Evolutionary conservation across 805 yeast species (phyloP).

Genomic region (Sugiyamaella floridensis): DNA sequence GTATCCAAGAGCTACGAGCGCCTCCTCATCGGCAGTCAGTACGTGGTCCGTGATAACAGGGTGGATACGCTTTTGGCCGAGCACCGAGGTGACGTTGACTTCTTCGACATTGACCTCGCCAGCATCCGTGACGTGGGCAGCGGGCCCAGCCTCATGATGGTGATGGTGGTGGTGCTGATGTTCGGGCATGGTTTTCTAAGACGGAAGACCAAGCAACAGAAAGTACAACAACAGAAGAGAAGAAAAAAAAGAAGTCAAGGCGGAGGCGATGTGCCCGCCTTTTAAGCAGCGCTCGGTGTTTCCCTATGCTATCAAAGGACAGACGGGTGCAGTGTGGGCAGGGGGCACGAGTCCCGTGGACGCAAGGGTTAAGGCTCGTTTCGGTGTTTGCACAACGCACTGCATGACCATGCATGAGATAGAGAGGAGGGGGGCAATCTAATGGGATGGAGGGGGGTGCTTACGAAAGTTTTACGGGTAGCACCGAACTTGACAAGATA

Average conservation of each 20-base stretch:
- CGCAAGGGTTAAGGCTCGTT: not conserved
- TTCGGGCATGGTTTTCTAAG: not conserved
- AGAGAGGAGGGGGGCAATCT: no score
- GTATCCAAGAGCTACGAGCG: conserved; percentile 39
- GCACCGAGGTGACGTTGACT: conserved; percentile 15
- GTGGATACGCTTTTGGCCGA: conserved; percentile 13
- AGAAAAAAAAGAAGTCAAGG: not conserved
- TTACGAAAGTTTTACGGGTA: no score
- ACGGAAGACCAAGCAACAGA: not conserved
- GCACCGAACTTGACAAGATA: no score
- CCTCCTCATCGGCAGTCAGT: conserved; percentile 21
- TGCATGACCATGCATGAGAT: not conserved
- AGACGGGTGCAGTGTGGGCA: not conserved
- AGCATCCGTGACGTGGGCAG: conserved; percentile 9
- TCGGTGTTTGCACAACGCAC: not conserved
- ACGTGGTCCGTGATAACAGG: conserved; percentile 20
- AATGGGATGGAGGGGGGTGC: no score
- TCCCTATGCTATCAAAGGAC: not conserved
- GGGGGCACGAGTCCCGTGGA: not conserved
- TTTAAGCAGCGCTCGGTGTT: not conserved
- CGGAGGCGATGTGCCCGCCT: not conserved
- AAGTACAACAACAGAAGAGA: not conserved
- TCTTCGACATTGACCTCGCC: conserved; percentile 19
- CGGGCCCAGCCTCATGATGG: conserved; percentile 1
- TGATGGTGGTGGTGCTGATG: not conserved